These are phyloP conservation scores for Botryosphaeria agaves DNA, from an alignment of 2,329 filamentous ascomycete genomes.

Conservation along the genomic window DNA sequence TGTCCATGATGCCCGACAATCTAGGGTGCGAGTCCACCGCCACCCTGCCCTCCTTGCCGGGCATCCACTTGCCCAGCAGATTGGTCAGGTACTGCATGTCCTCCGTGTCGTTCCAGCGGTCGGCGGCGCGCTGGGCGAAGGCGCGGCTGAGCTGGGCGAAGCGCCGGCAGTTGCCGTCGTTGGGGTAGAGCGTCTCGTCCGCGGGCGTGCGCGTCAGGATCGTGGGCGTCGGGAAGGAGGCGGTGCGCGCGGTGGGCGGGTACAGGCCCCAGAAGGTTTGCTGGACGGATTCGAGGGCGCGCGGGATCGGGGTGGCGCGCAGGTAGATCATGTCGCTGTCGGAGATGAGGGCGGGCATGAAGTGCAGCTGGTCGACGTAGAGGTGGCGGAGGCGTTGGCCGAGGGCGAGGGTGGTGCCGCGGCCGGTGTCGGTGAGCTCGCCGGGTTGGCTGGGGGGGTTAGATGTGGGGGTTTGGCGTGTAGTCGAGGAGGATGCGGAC, in stretches of 20 bases:
- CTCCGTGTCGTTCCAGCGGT: slow-evolving; percentile 37
- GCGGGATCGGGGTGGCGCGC: slow-evolving; percentile 29
- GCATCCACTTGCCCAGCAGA: slow-evolving; percentile 74
- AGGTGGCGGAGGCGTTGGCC: slow-evolving; percentile 29
- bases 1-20: slow-evolving; percentile 85
- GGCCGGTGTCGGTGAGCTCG: slow-evolving; percentile 31
- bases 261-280: slow-evolving; percentile 32
- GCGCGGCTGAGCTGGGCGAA: slow-evolving; percentile 29
- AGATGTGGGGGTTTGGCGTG: background rate
- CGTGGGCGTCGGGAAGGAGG: slow-evolving; percentile 23
- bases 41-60: slow-evolving; percentile 43
- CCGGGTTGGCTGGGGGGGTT: slow-evolving; percentile 20
- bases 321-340: slow-evolving; percentile 26
- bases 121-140: slow-evolving; percentile 29
- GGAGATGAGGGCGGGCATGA: slow-evolving; percentile 27
- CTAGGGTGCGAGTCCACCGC: slow-evolving; percentile 73
- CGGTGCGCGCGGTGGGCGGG: slow-evolving; percentile 22
- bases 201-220: slow-evolving; percentile 26
- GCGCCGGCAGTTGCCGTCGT: slow-evolving; percentile 29
- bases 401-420: slow-evolving; percentile 29
- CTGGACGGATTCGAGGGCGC: slow-evolving; percentile 32
- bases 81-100: slow-evolving; percentile 75
- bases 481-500: slow-evolving; percentile 7
- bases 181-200: slow-evolving; percentile 33
- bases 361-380: slow-evolving; percentile 31